Percentiles rank a stretch among this genome's conserved stretches.
phyloP scores from a whole-genome alignment of 352 stramenopile species.

The Globisporangium lucens region DNA sequence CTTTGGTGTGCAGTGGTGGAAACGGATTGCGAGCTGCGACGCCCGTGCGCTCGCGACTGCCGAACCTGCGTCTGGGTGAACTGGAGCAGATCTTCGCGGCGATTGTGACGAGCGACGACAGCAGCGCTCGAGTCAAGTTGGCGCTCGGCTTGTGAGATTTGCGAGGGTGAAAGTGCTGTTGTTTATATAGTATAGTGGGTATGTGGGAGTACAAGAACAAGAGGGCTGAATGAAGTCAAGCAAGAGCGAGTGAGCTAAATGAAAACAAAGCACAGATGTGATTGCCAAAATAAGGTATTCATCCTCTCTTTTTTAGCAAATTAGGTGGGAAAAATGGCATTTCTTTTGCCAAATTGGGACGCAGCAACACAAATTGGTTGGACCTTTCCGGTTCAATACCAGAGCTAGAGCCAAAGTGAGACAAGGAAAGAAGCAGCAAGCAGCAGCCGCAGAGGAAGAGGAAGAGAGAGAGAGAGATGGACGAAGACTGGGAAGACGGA shows the following conservation, averaged over 20 bases:
- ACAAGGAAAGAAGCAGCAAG: neutral
- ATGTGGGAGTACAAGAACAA: too few relatives aligned
- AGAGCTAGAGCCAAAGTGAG: neutral
- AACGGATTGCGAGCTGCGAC: neutral
- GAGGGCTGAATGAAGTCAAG: too few relatives aligned
- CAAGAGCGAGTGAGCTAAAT: too few relatives aligned
- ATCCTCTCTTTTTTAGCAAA: too few relatives aligned
- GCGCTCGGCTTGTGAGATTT: neutral
- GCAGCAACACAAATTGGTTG: too few relatives aligned
- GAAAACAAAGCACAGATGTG: too few relatives aligned
- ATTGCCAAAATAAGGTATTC: too few relatives aligned
- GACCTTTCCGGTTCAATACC: too few relatives aligned
- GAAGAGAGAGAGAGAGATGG: neutral
- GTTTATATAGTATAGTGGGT: too few relatives aligned
- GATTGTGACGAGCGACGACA: constrained; percentile 15
- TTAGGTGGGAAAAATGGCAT: too few relatives aligned
- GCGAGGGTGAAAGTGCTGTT: neutral
- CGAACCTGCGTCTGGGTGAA: constrained; percentile 2
- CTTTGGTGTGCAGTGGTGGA: neutral
- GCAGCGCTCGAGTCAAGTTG: constrained; percentile 1
- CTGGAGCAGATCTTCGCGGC: constrained; percentile 18
- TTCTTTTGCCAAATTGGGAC: too few relatives aligned
- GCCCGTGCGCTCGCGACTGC: neutral
- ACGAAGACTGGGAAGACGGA: constrained; percentile 64
- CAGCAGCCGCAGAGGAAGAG: neutral